Conservation (phyloP, 2,329 filamentous ascomycete genomes). For the Ustulina deusta region DNA sequence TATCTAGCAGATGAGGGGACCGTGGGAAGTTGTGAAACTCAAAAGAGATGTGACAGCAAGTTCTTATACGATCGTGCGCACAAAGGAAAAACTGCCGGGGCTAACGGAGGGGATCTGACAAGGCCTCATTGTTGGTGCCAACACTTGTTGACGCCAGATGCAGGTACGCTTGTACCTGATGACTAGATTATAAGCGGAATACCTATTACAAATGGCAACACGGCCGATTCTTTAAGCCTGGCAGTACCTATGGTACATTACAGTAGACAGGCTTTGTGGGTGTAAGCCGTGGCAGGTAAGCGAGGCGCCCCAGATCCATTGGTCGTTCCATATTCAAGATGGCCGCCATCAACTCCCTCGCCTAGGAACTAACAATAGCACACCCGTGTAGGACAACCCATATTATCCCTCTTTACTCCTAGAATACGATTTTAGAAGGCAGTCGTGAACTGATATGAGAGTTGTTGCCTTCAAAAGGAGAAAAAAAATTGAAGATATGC, state of each 20-base stretch:
- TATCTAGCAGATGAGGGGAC: conserved; percentile 29
- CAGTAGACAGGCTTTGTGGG: conserved; percentile 34
- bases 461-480: not conserved
- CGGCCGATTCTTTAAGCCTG: conserved; percentile 37
- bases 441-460: not conserved
- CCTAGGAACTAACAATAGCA: conserved; percentile 19
- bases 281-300: conserved; percentile 38
- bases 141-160: conserved; percentile 19
- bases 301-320: conserved; percentile 36
- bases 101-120: conserved; percentile 31
- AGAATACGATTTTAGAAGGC: not conserved
- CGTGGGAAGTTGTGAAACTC: conserved; percentile 25
- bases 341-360: conserved; percentile 3
- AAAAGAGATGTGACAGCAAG: conserved; percentile 26
- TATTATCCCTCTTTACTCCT: not conserved
- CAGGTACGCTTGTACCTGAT: conserved; percentile 36
- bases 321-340: conserved; percentile 37
- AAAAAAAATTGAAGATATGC: not conserved
- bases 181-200: conserved; percentile 6
- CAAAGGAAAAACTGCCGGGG: conserved; percentile 30
- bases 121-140: conserved; percentile 39
- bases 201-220: conserved; percentile 19
- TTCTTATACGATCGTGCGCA: conserved; percentile 44
- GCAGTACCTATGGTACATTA: too few relatives aligned
- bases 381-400: not conserved